A percentile compares a stretch with the other conserved stretches of the same genome.
Conservation (phyloP, 768 basidiomycete genomes). For the Heimioporus sp. region DNA sequence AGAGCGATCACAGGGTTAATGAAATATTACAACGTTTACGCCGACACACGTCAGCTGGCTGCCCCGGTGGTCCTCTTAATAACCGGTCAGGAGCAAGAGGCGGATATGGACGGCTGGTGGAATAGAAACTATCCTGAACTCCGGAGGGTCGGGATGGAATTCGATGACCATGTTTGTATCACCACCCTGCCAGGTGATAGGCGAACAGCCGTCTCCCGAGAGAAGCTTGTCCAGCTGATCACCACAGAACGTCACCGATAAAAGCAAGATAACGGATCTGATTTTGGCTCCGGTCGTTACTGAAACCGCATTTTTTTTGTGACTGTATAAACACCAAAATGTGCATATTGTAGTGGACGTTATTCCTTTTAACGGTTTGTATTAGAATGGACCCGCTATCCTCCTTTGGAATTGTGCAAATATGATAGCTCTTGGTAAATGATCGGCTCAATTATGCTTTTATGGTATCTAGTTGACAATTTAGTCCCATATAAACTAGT, state of each 20-base stretch:
- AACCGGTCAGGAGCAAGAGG: constrained; percentile 33
- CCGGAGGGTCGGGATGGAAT: constrained; percentile 25
- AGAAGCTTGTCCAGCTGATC: constrained; percentile 14
- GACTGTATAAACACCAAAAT: too few relatives aligned
- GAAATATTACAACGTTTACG: constrained; percentile 35
- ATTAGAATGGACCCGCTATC: too few relatives aligned
- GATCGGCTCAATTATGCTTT: too few relatives aligned
- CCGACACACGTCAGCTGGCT: constrained; percentile 33
- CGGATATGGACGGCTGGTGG: constrained; percentile 32
- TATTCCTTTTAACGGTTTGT: too few relatives aligned
- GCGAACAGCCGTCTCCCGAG: constrained; percentile 10
- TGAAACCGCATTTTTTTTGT: too few relatives aligned
- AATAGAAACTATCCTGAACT: constrained; percentile 26
- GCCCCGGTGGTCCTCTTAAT: constrained; percentile 40
- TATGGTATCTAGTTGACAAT: too few relatives aligned
- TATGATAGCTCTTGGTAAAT: too few relatives aligned
- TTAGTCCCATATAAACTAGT: too few relatives aligned
- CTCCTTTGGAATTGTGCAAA: too few relatives aligned
- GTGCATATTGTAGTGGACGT: too few relatives aligned
- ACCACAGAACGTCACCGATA: constrained; percentile 7
- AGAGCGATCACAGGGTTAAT: constrained; percentile 27
- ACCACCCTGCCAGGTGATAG: constrained; percentile 22
- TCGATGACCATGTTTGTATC: constrained; percentile 38
- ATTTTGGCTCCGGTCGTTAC: too few relatives aligned
- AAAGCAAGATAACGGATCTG: background rate